Base-by-base conservation (phyloP, 1,139 yeast genomes). In the Pichia sp. region DNA sequence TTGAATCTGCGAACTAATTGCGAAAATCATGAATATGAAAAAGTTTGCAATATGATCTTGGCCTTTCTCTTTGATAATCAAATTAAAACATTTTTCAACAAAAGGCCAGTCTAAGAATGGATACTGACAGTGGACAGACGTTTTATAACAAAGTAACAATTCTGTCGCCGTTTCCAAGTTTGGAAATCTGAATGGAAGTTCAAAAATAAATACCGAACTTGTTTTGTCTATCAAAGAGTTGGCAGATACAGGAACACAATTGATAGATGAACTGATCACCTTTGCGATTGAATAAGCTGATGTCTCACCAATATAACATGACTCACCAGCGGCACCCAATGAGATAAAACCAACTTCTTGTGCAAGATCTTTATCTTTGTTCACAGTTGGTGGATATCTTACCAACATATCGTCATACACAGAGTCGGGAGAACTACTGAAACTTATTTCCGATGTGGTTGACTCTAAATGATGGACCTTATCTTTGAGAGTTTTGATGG, bases 21-120 rank as follows among this genome's bases (percentile, higher is more conserved):
- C 81, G 61, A 77, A 76, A 0, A 77, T 68, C 64, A 77, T 72
- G 52, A 76, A 73, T 42, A 76, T 63, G 53, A 77, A 77, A 55
- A 68, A 77, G 19, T 37, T 42, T 4, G 54, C 39, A 19, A 40
- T 19, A 18, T 71, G 59, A n/a, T 55, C 54, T 18, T 55, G 53
- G 3, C 56, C 60, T 20, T 58, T 57, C 3, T 56, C 33, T 2
- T 52, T 45, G 21, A 67, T 47, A 0, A 61, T 61, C 15, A 45
- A 37, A 3, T 55, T 51, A 43, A 56, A 69, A 44, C 54, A 50
- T 31, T 52, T 48, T 44, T 68, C 66, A 48, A 58, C 54, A 52
- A 53, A 53, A 3, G 47, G 37, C 67, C 67, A 62, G 35, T 63
- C 66, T 15, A 65, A 41, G 40, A 64, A 65, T 7, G 68, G 67